Evolutionary conservation across 768 basidiomycete species (phyloP), one percentile per base, ranked within the genome.

Genomic region (Hygrocybe punicea): DNA sequence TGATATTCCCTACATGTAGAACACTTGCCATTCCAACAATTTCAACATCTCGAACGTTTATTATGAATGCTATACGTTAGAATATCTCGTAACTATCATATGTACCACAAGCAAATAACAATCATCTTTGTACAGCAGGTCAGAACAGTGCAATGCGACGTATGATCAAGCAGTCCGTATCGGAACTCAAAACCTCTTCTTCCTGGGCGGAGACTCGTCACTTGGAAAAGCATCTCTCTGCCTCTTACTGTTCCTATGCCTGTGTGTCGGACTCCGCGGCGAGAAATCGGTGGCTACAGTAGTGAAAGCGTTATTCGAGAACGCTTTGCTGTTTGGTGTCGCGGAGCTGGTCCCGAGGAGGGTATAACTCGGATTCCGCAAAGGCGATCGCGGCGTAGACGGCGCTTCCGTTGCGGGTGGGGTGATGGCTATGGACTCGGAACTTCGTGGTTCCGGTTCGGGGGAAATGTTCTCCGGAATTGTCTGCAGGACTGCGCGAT

Each of bases 231-330:
- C 63, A 55, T 13, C 62, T 46, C n/a, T 25, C 29, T 37, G 3
- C 17, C 8, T 58, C 51, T 49, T 53, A 46, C 6, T 21, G n/a
- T 49, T 57, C 61, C 24, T 54, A 44, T 52, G 44, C 60, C 29
- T 44, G 21, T 58, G 48, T 33, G 69, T 63, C 35, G 76, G 78
- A 50, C 73, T 73, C 19, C 58, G 19, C 1, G 72, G 71, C 21
- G 62, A 70, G 61, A 61, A 80, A 25, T 66, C 61, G 13, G 69
- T 66, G 1, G 76, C 64, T 6, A 84, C 80, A 0, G 78, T 76
- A 33, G 75, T 82, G 33, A 84, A 84, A 49, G 65, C 66, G 57
- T 82, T 83, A 51, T 78, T 67, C 7, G 67, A 66, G 24, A 74
- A 74, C 4, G 66, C 65, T 13, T 69, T 67, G 2, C 62, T 46